Percentiles rank a stretch among this genome's conserved stretches.
These are phyloP conservation scores for Forsythia suspensa DNA, from an alignment of 257 asterid genomes.

Conservation along the genomic window DNA sequence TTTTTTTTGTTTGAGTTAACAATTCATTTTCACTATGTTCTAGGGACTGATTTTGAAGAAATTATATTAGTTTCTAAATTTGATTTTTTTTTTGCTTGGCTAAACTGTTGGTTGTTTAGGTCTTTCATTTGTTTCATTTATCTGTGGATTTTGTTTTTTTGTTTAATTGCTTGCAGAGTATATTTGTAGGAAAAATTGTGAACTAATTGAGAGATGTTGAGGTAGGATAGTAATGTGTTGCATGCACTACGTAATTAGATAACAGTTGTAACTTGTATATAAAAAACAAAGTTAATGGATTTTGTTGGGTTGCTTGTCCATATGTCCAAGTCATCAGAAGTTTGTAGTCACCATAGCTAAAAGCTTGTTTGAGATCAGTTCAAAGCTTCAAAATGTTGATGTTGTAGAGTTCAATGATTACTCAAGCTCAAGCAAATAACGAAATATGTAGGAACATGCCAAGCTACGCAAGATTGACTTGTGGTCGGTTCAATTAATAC, in stretches of 20 bases:
- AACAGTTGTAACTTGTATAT: neutral
- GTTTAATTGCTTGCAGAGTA: neutral
- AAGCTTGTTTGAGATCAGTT: neutral
- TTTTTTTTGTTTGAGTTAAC: slow-evolving; percentile 9
- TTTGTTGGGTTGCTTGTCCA: neutral
- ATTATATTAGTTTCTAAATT: neutral
- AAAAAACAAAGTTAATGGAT: neutral
- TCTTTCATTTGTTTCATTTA: neutral
- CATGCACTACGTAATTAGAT: neutral
- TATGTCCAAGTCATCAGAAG: neutral
- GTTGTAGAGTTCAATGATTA: neutral
- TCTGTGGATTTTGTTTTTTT: neutral
- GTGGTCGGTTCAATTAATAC: neutral
- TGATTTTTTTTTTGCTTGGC: neutral
- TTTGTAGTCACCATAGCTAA: neutral
- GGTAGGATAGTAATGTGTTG: too few relatives aligned
- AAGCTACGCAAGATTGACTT: neutral
- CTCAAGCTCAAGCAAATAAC: neutral
- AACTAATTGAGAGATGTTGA: neutral
- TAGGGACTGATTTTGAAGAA: neutral
- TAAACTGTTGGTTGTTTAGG: neutral
- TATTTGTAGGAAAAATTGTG: neutral
- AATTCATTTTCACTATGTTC: neutral
- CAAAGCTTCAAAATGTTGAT: neutral
- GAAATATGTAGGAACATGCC: neutral